Percentiles rank a stretch among this genome's conserved stretches.
Conservation (phyloP, 2,329 filamentous ascomycete species). For the Colletotrichum simmondsii region DNA sequence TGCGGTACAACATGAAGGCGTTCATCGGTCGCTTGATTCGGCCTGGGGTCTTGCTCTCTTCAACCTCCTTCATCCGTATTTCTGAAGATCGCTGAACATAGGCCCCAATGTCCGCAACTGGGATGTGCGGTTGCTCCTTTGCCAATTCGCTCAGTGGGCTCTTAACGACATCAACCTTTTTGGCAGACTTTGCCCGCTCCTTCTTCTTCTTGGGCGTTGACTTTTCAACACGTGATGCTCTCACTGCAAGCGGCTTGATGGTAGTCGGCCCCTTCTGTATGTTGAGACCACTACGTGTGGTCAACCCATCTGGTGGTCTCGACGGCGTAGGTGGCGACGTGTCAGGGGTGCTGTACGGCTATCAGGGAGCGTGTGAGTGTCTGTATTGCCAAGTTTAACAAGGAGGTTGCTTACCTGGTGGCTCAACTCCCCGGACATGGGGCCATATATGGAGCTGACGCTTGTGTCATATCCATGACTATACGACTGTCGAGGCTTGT, state of each 20-base stretch:
- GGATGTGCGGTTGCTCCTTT: constrained; percentile 68
- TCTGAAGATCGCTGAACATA: constrained; percentile 81
- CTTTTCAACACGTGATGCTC: constrained; percentile 46
- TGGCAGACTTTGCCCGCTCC: constrained; percentile 53
- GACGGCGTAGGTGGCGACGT: constrained; percentile 61
- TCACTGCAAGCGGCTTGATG: constrained; percentile 42
- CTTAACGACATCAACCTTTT: constrained; percentile 65
- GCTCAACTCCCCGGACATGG: constrained; percentile 27
- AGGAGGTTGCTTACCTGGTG: constrained; percentile 27
- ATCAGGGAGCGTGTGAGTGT: constrained; percentile 33
- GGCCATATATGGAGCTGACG: constrained; percentile 23
- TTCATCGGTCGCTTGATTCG: constrained; percentile 96
- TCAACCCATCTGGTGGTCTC: constrained; percentile 47
- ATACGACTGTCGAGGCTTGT: constrained; percentile 11
- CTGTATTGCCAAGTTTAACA: neutral
- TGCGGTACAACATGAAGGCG: constrained; percentile 97
- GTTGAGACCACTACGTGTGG: constrained; percentile 49
- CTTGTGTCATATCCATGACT: constrained; percentile 29
- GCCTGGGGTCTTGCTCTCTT: constrained; percentile 73
- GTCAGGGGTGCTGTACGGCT: constrained; percentile 62
- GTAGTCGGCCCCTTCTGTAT: constrained; percentile 40
- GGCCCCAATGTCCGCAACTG: constrained; percentile 80
- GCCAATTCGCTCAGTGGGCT: constrained; percentile 79
- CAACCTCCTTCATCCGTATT: constrained; percentile 74
- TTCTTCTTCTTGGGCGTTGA: constrained; percentile 49